A percentile compares a stretch with the other conserved stretches of the same genome.
Conservation (phyloP, 257 asterid genomes). For the Apocynum venetum region DNA sequence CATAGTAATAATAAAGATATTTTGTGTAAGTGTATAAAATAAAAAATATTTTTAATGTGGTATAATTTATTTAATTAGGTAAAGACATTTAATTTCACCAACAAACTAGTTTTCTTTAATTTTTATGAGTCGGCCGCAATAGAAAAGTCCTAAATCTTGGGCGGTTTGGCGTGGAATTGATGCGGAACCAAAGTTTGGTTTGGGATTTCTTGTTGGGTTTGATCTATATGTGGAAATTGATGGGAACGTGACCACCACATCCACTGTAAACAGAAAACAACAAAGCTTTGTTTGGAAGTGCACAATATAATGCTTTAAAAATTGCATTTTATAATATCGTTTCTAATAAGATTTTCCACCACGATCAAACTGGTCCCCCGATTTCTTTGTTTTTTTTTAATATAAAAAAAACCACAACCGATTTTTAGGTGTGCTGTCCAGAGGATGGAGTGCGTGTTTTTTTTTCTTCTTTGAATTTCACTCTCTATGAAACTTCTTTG, state of each 20-base stretch:
- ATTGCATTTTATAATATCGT: not conserved
- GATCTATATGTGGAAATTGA: not conserved
- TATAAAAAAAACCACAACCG: too few relatives aligned
- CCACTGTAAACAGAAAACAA: not conserved
- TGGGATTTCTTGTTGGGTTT: not conserved
- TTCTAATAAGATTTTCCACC: too few relatives aligned
- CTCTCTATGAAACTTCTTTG: not conserved
- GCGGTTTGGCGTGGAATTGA: not conserved
- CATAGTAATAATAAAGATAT: too few relatives aligned
- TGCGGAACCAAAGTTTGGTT: not conserved
- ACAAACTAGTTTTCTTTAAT: too few relatives aligned
- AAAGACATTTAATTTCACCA: too few relatives aligned
- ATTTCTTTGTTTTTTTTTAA: too few relatives aligned
- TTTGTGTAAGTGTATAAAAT: too few relatives aligned
- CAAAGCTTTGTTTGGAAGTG: not conserved
- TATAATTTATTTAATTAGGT: too few relatives aligned
- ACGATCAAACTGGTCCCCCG: too few relatives aligned
- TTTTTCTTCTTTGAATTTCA: not conserved
- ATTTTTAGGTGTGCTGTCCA: too few relatives aligned
- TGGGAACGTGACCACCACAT: not conserved
- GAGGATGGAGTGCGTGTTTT: too few relatives aligned
- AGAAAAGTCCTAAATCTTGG: not conserved
- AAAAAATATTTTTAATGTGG: too few relatives aligned
- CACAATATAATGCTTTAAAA: not conserved
- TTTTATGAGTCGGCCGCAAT: not conserved